Evolutionary conservation across 805 yeast species (phyloP), one percentile per base, ranked within the genome.

Genomic region (Cyberlindnera veronae): DNA sequence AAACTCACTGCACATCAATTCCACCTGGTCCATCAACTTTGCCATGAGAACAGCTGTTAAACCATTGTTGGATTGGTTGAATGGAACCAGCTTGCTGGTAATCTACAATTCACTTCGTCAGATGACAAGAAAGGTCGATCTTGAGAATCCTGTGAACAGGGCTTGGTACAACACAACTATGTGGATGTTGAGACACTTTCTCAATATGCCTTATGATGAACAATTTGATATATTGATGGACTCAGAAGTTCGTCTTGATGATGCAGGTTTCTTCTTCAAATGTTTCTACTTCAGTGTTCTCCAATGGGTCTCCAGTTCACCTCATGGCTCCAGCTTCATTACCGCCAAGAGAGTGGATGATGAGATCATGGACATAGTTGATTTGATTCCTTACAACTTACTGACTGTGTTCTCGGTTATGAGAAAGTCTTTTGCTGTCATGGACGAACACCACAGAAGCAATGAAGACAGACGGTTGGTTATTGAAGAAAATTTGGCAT

Each of bases 371-470:
- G n/a, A 7, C 9, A 20, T 45, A 13, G 20, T 26, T 8, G 36
- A 29, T 3, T 10, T 32, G 13, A 17, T 46, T 4, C 53, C 55
- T 3, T 40, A 40, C 32, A 44, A 46, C 23, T 3, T 50, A 8
- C 30, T 30, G 19, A 24, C 41, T 13, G 29, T 29, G 4, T 15
- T 35, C 11, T 21, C 23, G 8, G 14, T 33, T 6, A 16, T 29
- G 15, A 36, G 23, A 6, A 31, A n/a, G n/a, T 11, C 41, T 3
- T 34, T 22, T 21, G 30, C n/a, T 4, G 29, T 26, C 7, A 39
- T 50, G 7, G 59, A 53, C 35, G 53, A 57, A 17, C 47, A 51
- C 4, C 59, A 49, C 19, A 38, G 37, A 6, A 46, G 56, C 2
- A 42, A 43, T 11, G 52, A 43, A 5, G 42, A 33, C 13, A 58